Conservation (phyloP, 768 basidiomycete genomes). For the Phlebiopsis gigantea region DNA sequence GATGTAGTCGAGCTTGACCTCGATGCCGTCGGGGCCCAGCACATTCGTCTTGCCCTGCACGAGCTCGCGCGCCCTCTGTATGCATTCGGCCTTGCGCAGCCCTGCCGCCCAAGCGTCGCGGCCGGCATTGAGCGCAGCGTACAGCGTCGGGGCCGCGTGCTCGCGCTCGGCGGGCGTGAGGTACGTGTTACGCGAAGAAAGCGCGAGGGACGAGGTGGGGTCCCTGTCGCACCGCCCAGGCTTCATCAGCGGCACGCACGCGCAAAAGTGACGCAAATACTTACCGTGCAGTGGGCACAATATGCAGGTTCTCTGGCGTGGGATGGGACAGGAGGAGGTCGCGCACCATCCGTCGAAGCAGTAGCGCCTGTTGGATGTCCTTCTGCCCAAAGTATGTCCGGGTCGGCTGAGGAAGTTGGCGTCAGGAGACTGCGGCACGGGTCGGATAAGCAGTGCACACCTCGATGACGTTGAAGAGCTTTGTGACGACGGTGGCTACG, state of each 20-base stretch:
- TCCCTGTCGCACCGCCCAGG: slow-evolving; percentile 25
- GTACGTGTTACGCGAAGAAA: slow-evolving; percentile 90
- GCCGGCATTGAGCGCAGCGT: slow-evolving; percentile 60
- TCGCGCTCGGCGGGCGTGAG: slow-evolving; percentile 58
- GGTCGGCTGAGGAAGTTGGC: slow-evolving; percentile 56
- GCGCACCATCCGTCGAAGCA: slow-evolving; percentile 69
- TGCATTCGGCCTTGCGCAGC: slow-evolving; percentile 42
- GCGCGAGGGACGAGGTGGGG: slow-evolving; percentile 60
- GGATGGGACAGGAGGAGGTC: slow-evolving; percentile 86
- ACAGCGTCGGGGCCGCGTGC: slow-evolving; percentile 60
- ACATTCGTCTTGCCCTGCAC: slow-evolving; percentile 29
- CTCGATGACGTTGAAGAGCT: slow-evolving; percentile 90
- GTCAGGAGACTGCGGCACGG: background rate
- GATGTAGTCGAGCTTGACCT: slow-evolving; percentile 75
- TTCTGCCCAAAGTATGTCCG: slow-evolving; percentile 96
- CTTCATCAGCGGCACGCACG: background rate
- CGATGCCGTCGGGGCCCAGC: slow-evolving; percentile 31
- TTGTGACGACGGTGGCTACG: slow-evolving; percentile 91
- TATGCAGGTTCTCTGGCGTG: slow-evolving; percentile 64
- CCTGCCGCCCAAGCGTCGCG: slow-evolving; percentile 50
- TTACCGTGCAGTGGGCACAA: slow-evolving; percentile 76
- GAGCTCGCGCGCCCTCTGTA: slow-evolving; percentile 37
- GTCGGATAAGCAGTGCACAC: slow-evolving; percentile 35
- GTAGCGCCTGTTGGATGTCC: slow-evolving; percentile 92
- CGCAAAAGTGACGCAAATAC: background rate